These are phyloP conservation scores for Batrachochytrium dendrobatidis DNA, from an alignment of 371 early-diverging fungal genomes.

Conservation along the genomic window DNA sequence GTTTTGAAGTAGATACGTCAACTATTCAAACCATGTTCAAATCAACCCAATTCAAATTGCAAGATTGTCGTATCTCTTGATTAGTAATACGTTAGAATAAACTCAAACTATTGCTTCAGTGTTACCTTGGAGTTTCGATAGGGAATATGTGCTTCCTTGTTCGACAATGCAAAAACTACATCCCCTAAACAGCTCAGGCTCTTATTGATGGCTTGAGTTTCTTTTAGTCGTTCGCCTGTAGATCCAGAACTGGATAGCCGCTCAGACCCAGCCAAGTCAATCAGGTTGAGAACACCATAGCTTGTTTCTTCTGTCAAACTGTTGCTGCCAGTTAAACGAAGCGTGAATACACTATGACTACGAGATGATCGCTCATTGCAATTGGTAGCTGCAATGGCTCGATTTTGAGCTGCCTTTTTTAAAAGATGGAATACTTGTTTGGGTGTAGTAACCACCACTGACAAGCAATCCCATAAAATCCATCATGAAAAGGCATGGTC, in stretches of 20 bases:
- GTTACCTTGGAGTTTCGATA: conserved; percentile 90
- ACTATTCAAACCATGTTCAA: too few relatives aligned
- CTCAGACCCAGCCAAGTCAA: conserved; percentile 98
- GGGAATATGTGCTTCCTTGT: conserved; percentile 82
- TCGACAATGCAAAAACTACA: conserved; percentile 88
- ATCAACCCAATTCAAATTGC: too few relatives aligned
- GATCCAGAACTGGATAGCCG: conserved; percentile 80
- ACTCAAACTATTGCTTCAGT: not conserved
- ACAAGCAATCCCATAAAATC: not conserved
- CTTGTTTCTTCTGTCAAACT: conserved; percentile 57
- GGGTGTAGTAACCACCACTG: conserved; percentile 38
- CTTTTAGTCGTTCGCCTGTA: conserved; percentile 84
- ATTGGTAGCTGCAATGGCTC: conserved; percentile 86
- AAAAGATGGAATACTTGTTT: conserved; percentile 64
- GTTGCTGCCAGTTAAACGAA: conserved; percentile 72
- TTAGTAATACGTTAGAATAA: conserved; percentile 1
- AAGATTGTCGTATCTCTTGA: too few relatives aligned
- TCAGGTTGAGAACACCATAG: conserved; percentile 77
- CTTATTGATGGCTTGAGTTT: conserved; percentile 97
- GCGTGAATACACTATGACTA: conserved; percentile 87
- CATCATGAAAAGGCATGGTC: not conserved
- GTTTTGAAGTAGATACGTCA: conserved; percentile 90
- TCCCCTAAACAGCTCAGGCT: conserved; percentile 87
- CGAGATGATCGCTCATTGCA: conserved; percentile 93
- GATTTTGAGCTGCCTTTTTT: conserved; percentile 67